phyloP scores from a whole-genome alignment of 2,329 filamentous ascomycete species.

The Fusarium pseudoanthophilum region DNA sequence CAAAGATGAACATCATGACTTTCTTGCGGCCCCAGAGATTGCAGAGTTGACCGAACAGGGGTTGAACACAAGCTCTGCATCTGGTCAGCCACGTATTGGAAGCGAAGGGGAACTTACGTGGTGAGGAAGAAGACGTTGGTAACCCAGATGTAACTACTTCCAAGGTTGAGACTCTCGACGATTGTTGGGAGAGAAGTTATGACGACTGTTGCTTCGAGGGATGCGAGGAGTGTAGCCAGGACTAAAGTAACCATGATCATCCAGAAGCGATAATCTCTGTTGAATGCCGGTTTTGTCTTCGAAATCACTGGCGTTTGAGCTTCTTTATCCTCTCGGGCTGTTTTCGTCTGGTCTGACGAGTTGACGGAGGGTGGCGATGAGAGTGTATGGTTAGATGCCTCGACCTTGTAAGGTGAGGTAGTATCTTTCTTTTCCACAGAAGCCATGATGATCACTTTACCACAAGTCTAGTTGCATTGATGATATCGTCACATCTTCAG shows the following conservation, averaged over 20 bases:
- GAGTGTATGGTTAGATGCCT: background rate
- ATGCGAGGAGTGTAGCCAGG: slow-evolving; percentile 35
- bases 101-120: background rate
- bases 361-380: background rate
- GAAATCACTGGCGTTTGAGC: background rate
- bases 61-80: slow-evolving; percentile 52
- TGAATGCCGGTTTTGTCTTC: slow-evolving; percentile 10
- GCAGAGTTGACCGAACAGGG: slow-evolving; percentile 61
- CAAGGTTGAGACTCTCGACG: slow-evolving; percentile 36
- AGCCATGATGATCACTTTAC: background rate
- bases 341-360: background rate
- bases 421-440: background rate
- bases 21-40: slow-evolving; percentile 64
- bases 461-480: fast-evolving
- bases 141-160: slow-evolving; percentile 46
- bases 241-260: slow-evolving; percentile 42
- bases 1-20: slow-evolving; percentile 53
- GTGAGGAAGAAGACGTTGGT: slow-evolving; percentile 45
- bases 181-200: slow-evolving; percentile 45
- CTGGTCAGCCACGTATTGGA: background rate
- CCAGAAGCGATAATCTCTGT: slow-evolving; percentile 42
- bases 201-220: slow-evolving; percentile 42
- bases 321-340: background rate
- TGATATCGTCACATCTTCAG: background rate
- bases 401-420: background rate